phyloP scores from a whole-genome alignment of 2,329 filamentous ascomycete genomes.

The Leptoxyphium fumago region DNA sequence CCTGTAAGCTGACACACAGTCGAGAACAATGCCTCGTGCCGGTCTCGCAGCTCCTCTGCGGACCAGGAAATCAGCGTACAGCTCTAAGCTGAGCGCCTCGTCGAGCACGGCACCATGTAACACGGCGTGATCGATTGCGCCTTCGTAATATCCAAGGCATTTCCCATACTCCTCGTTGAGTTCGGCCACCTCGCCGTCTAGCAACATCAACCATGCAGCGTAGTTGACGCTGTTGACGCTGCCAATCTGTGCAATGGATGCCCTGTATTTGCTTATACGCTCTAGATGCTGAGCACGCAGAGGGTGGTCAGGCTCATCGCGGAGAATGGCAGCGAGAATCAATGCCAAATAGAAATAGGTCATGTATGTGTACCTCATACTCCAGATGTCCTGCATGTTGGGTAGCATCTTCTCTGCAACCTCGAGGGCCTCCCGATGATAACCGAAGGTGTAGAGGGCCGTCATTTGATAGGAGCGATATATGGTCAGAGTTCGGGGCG shows the following conservation, averaged over 20 bases:
- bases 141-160: slow-evolving; percentile 52
- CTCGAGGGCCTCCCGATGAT: slow-evolving; percentile 25
- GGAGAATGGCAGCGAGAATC: slow-evolving; percentile 24
- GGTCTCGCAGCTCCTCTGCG: slow-evolving; percentile 50
- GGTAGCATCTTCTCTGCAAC: slow-evolving; percentile 28
- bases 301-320: slow-evolving; percentile 21
- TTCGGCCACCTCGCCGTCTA: slow-evolving; percentile 56
- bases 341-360: slow-evolving; percentile 30
- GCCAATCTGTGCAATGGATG: slow-evolving; percentile 50
- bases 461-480: slow-evolving; percentile 45
- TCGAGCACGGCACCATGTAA: slow-evolving; percentile 54
- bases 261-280: slow-evolving; percentile 41
- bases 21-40: slow-evolving; percentile 52
- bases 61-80: slow-evolving; percentile 59
- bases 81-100: slow-evolving; percentile 57
- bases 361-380: slow-evolving; percentile 28
- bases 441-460: slow-evolving; percentile 28
- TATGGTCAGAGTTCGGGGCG: slow-evolving; percentile 48
- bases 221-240: slow-evolving; percentile 56
- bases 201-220: slow-evolving; percentile 49
- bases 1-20: slow-evolving; percentile 53
- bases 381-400: slow-evolving; percentile 29
- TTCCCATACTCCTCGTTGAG: slow-evolving; percentile 25
- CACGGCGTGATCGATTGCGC: slow-evolving; percentile 56
- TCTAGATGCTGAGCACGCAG: slow-evolving; percentile 35